phyloP scores from a whole-genome alignment of 306 rosid species.

The Dryas alaskensis region DNA sequence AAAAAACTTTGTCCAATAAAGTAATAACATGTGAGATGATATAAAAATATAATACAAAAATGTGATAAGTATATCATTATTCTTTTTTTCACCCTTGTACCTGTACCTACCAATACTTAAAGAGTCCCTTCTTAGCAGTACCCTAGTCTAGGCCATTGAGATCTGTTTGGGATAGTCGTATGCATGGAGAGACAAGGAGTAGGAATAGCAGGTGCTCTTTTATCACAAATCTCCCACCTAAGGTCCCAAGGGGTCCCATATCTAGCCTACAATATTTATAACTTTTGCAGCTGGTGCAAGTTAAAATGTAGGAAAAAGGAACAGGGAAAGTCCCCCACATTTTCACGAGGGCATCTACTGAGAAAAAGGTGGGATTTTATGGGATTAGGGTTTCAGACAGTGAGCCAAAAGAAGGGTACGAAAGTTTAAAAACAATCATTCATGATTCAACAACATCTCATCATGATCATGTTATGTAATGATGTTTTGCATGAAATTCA shows the following conservation, averaged over 20 bases:
- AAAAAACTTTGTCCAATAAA: too few species aligned
- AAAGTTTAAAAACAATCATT: conserved; percentile 41
- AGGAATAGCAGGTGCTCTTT: conserved; percentile 34
- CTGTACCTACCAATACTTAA: conserved; percentile 23
- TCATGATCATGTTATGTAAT: conserved; percentile 34
- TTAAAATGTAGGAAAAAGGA: conserved; percentile 26
- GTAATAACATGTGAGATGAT: too few species aligned
- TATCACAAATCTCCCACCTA: conserved; percentile 28
- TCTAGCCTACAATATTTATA: conserved; percentile 3
- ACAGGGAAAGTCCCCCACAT: conserved; percentile 33
- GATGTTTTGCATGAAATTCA: conserved; percentile 53
- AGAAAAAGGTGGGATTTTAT: conserved; percentile 20
- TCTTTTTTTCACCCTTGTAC: background rate
- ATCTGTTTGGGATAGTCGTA: background rate
- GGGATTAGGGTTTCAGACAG: conserved; percentile 24
- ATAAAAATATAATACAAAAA: too few species aligned
- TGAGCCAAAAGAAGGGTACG: conserved; percentile 27
- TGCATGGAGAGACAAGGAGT: conserved; percentile 45
- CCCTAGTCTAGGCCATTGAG: conserved; percentile 18
- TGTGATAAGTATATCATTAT: too few species aligned
- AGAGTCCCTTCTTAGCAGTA: conserved; percentile 11
- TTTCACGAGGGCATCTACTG: conserved; percentile 30
- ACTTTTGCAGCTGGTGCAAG: conserved; percentile 30
- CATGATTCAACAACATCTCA: conserved; percentile 40
- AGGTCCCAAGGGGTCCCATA: conserved; percentile 32